These are phyloP conservation scores for Peniophora sp. DNA, from an alignment of 1,284 basidiomycete genomes.

Conservation along the genomic window DNA sequence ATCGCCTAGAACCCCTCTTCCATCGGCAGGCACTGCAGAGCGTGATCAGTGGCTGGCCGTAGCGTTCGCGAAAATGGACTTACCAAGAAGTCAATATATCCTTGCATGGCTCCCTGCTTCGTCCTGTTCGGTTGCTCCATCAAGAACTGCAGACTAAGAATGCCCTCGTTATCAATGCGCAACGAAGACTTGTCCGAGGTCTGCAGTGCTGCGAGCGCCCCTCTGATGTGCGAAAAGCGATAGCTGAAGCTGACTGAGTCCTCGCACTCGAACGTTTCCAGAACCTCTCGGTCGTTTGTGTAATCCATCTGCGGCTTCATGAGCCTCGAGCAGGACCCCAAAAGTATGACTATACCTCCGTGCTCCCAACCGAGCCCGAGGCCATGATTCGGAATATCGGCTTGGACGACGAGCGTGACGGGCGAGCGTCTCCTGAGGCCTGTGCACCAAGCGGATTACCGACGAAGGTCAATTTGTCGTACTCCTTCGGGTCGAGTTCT, in stretches of 20 bases:
- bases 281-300: conserved; percentile 81
- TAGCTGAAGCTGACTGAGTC: conserved; percentile 71
- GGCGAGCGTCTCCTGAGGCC: conserved; percentile 15
- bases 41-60: neutral
- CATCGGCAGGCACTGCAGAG: conserved; percentile 40
- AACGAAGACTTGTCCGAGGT: conserved; percentile 81
- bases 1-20: conserved; percentile 27
- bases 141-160: conserved; percentile 81
- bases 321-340: neutral
- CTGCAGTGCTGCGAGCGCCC: conserved; percentile 67
- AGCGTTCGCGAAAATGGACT: conserved; percentile 16
- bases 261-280: conserved; percentile 81
- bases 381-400: conserved; percentile 74
- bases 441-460: conserved; percentile 48
- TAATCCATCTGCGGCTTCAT: conserved; percentile 77
- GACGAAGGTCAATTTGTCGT: conserved; percentile 78
- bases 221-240: conserved; percentile 64
- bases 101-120: conserved; percentile 38
- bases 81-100: conserved; percentile 82
- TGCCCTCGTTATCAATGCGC: conserved; percentile 72
- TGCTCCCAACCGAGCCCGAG: conserved; percentile 73
- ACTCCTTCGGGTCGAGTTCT: conserved; percentile 74
- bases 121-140: conserved; percentile 56
- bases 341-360: conserved; percentile 47
- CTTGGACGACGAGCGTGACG: conserved; percentile 22